Evolutionary conservation across 139 green algal species (phyloP).

Genomic region (Tetraselmis striata): DNA sequence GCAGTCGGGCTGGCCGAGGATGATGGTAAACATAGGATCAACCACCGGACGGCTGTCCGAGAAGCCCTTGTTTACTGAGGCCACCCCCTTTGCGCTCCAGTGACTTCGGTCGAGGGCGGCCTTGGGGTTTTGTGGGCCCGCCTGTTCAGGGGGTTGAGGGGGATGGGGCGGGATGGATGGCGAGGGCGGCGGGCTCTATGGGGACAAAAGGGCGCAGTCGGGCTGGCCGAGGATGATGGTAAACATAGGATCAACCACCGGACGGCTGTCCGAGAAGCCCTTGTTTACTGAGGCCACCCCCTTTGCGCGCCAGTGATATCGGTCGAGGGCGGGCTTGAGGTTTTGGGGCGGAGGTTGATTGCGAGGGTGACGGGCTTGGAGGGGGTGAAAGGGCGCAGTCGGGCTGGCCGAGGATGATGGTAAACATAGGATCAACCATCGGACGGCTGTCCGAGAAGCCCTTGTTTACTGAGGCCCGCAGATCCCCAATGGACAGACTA

Average conservation of each 20-base stretch:
- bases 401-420: background rate
- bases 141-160: background rate
- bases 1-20: background rate
- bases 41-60: background rate
- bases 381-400: background rate
- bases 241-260: background rate
- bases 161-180: too few species aligned
- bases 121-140: background rate
- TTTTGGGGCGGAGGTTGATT: too few species aligned
- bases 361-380: too few species aligned
- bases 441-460: background rate
- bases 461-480: background rate
- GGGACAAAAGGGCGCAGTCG: too few species aligned
- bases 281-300: background rate
- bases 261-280: background rate
- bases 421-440: background rate
- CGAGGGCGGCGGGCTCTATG: too few species aligned
- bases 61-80: background rate
- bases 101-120: background rate
- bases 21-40: constrained; percentile 1
- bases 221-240: background rate
- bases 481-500: too few species aligned
- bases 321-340: too few species aligned
- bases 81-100: too few species aligned
- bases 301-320: too few species aligned